phyloP scores from a whole-genome alignment of 176 grass and related monocot genomes.

The Stipa capillata region DNA sequence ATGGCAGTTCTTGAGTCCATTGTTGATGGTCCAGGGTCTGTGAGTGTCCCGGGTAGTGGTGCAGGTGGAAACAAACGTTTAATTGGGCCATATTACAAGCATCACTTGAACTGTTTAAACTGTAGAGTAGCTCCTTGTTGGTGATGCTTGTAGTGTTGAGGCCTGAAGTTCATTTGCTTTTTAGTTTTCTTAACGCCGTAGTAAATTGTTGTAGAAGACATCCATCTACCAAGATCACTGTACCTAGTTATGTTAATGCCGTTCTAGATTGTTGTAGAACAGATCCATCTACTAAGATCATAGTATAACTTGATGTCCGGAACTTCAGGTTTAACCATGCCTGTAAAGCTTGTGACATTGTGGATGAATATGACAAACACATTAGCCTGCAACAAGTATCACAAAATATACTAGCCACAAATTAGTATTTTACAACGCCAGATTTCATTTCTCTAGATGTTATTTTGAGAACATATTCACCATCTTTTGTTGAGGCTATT shows the following conservation, averaged over 20 bases:
- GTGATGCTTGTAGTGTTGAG: neutral
- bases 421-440: neutral
- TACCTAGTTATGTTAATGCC: neutral
- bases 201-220: neutral
- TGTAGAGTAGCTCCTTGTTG: neutral
- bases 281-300: neutral
- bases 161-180: slow-evolving; percentile 1
- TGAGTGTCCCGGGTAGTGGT: neutral
- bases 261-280: neutral
- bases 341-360: neutral
- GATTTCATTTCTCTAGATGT: neutral
- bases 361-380: neutral
- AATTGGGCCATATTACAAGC: neutral
- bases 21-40: neutral
- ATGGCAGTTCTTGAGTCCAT: neutral
- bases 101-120: neutral
- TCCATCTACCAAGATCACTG: too few species aligned
- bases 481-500: neutral
- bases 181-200: neutral
- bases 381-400: neutral
- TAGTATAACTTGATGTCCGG: neutral
- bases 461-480: neutral
- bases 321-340: neutral
- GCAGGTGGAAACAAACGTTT: neutral
- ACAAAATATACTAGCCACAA: neutral